A percentile compares a stretch with the other conserved stretches of the same genome.
These are phyloP conservation scores for Diplodia corticola DNA, from an alignment of 2,329 filamentous ascomycete species.

Conservation along the genomic window DNA sequence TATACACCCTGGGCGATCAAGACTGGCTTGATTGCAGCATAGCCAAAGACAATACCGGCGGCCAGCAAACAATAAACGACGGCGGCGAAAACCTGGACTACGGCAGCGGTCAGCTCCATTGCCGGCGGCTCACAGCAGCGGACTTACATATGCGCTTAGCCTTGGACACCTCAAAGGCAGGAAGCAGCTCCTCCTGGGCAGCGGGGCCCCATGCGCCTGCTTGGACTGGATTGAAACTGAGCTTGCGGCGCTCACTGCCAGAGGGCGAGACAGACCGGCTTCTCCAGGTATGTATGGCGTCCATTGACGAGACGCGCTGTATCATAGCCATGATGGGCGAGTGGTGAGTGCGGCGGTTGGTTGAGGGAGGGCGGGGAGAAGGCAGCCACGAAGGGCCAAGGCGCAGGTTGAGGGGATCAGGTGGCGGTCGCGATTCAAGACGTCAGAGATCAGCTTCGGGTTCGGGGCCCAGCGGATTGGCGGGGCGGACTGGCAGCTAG, in stretches of 20 bases:
- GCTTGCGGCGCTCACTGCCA: slow-evolving; percentile 45
- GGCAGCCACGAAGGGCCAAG: background rate
- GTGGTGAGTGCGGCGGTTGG: background rate
- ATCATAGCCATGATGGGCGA: slow-evolving; percentile 39
- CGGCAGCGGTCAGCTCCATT: background rate
- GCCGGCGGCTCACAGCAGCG: background rate
- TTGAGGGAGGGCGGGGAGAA: background rate
- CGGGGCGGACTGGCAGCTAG: background rate
- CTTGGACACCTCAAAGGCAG: slow-evolving; percentile 57
- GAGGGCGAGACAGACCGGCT: slow-evolving; percentile 32
- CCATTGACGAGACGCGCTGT: slow-evolving; percentile 42
- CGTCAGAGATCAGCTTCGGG: background rate
- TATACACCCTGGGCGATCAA: slow-evolving; percentile 42
- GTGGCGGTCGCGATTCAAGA: slow-evolving; percentile 6
- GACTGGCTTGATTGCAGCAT: slow-evolving; percentile 44
- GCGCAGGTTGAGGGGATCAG: background rate
- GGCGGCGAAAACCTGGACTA: slow-evolving; percentile 69
- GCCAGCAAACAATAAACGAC: slow-evolving; percentile 68
- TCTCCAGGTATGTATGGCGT: slow-evolving; percentile 44
- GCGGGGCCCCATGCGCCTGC: slow-evolving; percentile 45
- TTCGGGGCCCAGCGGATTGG: background rate
- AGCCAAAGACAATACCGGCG: slow-evolving; percentile 44
- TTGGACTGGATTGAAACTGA: slow-evolving; percentile 50
- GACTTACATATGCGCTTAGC: slow-evolving; percentile 54
- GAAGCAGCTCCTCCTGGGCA: slow-evolving; percentile 44